A percentile compares a stretch with the other conserved stretches of the same genome.
phyloP scores from a whole-genome alignment of 768 basidiomycete genomes.

The Lyophyllum semitale region DNA sequence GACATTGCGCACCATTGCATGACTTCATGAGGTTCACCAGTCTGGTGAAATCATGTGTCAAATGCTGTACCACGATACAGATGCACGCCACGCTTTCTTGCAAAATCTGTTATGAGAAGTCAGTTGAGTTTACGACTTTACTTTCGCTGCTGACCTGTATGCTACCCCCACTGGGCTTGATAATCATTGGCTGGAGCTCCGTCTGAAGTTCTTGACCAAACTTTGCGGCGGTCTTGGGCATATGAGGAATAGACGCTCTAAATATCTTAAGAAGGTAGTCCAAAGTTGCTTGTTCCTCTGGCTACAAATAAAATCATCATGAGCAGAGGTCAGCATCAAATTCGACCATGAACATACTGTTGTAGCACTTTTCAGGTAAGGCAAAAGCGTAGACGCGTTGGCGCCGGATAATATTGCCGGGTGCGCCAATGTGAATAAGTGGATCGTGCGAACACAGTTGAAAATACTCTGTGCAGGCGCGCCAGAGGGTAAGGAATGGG shows the following conservation, averaged over 20 bases:
- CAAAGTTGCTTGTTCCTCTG: conserved; percentile 80
- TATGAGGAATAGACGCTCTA: conserved; percentile 77
- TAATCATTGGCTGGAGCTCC: conserved; percentile 87
- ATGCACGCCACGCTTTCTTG: conserved; percentile 94
- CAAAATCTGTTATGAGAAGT: conserved; percentile 53
- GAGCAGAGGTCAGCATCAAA: background rate
- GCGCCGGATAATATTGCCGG: conserved; percentile 81
- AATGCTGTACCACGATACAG: conserved; percentile 78
- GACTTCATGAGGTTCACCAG: conserved; percentile 82
- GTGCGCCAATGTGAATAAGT: conserved; percentile 80
- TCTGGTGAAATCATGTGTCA: conserved; percentile 84
- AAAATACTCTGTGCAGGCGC: conserved; percentile 64
- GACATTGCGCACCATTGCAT: conserved; percentile 64
- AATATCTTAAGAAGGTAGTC: conserved; percentile 92
- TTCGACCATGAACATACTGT: conserved; percentile 46
- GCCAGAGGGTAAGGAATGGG: background rate
- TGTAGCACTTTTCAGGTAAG: conserved; percentile 84
- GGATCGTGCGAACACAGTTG: conserved; percentile 84
- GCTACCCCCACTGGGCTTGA: conserved; percentile 74
- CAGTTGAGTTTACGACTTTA: background rate
- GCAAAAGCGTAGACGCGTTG: conserved; percentile 83
- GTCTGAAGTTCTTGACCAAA: conserved; percentile 87
- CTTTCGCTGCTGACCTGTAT: conserved; percentile 51
- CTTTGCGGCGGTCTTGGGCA: conserved; percentile 87
- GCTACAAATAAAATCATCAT: conserved; percentile 37